phyloP scores from a whole-genome alignment of 805 yeast genomes.

The Starmera caribaea region DNA sequence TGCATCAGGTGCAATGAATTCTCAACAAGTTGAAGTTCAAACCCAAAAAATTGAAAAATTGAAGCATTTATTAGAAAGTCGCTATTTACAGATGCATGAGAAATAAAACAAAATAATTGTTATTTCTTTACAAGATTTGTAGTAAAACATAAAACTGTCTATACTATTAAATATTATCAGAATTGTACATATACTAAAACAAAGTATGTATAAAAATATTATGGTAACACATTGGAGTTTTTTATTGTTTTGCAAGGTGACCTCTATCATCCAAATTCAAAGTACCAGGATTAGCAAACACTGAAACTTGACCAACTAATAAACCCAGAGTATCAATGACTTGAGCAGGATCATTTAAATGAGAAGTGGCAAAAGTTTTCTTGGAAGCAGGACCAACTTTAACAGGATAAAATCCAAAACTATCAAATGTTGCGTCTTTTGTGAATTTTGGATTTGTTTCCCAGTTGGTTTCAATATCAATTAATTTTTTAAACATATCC shows the following conservation, averaged over 20 bases:
- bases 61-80: background rate
- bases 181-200: too few species aligned
- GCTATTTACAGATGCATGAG: background rate
- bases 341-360: slow-evolving; percentile 72
- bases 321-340: slow-evolving; percentile 79
- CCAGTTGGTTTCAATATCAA: slow-evolving; percentile 52
- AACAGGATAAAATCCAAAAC: slow-evolving; percentile 68
- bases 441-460: slow-evolving; percentile 26
- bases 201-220: too few species aligned
- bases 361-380: slow-evolving; percentile 76
- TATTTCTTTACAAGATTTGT: too few species aligned
- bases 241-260: slow-evolving; percentile 28
- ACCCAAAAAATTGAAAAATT: slow-evolving; percentile 10
- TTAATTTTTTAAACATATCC: slow-evolving; percentile 85
- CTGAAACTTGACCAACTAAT: slow-evolving; percentile 66
- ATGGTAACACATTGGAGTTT: too few species aligned
- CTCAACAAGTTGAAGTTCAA: slow-evolving; percentile 17
- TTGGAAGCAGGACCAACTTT: slow-evolving; percentile 92
- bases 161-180: too few species aligned
- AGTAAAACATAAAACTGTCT: too few species aligned
- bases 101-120: background rate
- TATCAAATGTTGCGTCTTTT: slow-evolving; percentile 34
- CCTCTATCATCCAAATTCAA: slow-evolving; percentile 73
- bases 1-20: slow-evolving; percentile 15
- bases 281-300: slow-evolving; percentile 71